Conservation (phyloP, 306 rosid species). For the Cyamopsis tetragonoloba region DNA sequence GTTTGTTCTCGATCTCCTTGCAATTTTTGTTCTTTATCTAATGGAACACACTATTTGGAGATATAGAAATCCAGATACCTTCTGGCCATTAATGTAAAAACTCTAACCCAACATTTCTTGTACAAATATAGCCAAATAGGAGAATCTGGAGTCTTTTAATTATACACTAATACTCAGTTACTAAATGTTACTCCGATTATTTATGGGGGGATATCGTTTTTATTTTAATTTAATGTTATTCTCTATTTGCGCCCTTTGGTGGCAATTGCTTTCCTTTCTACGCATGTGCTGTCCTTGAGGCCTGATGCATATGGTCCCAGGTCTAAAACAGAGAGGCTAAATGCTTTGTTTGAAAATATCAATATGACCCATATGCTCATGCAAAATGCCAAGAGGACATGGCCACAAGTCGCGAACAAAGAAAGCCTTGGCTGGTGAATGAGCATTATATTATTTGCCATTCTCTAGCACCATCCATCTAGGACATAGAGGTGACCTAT, state of each 20-base stretch:
- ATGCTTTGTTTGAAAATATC: conserved; percentile 25
- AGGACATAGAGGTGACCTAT: conserved; percentile 21
- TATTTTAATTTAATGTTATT: conserved; percentile 14
- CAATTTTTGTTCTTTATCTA: conserved; percentile 5
- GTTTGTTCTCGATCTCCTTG: not conserved
- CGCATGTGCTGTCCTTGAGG: conserved; percentile 41
- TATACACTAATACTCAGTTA: not conserved
- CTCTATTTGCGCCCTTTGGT: conserved; percentile 19
- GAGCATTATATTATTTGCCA: conserved; percentile 23
- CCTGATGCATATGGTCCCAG: conserved; percentile 32
- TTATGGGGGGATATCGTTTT: not conserved
- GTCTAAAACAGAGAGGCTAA: conserved; percentile 14
- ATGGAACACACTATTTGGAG: not conserved
- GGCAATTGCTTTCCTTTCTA: conserved; percentile 25
- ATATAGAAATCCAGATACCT: conserved; percentile 15
- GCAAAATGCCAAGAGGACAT: conserved; percentile 24
- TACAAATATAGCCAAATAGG: conserved; percentile 22
- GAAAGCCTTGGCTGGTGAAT: conserved; percentile 19
- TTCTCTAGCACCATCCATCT: conserved; percentile 18
- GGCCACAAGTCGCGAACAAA: conserved; percentile 20
- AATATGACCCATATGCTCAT: conserved; percentile 18
- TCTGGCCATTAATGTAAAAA: conserved; percentile 6
- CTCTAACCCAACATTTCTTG: conserved; percentile 14
- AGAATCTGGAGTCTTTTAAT: conserved; percentile 12
- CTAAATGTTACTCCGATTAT: not conserved